These are phyloP conservation scores for Phytopythium vexans DNA, from an alignment of 352 stramenopile genomes.

Conservation along the genomic window DNA sequence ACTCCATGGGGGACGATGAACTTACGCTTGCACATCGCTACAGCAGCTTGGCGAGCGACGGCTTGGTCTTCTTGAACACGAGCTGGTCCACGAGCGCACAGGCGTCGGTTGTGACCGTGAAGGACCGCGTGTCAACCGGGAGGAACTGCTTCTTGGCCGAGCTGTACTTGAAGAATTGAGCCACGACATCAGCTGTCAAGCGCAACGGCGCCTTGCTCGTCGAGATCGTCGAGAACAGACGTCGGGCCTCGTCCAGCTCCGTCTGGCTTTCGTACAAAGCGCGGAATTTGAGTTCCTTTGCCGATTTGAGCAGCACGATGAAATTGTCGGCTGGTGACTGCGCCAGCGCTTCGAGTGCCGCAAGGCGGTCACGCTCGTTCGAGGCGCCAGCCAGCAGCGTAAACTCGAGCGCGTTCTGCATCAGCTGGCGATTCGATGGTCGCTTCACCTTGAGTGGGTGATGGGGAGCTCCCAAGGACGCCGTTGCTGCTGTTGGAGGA, in stretches of 20 bases:
- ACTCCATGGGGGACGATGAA: neutral
- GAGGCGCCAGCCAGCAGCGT: conserved; percentile 65
- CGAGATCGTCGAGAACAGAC: conserved; percentile 38
- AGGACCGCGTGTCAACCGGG: conserved; percentile 54
- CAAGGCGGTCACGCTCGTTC: conserved; percentile 48
- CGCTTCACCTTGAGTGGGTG: conserved; percentile 19
- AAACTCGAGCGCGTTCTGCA: conserved; percentile 82
- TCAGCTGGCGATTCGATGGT: conserved; percentile 62
- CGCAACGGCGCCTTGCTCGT: conserved; percentile 21
- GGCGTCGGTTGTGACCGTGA: conserved; percentile 75
- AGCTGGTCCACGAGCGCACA: conserved; percentile 56
- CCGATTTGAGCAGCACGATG: conserved; percentile 68
- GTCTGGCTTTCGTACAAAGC: conserved; percentile 68
- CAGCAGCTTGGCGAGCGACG: neutral
- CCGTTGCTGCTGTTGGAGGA: neutral
- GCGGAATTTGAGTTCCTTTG: conserved; percentile 72
- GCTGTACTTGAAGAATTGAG: conserved; percentile 84
- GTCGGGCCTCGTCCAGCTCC: conserved; percentile 31
- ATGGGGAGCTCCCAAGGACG: neutral
- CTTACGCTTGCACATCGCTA: neutral
- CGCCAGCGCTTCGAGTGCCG: conserved; percentile 37
- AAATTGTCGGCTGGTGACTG: conserved; percentile 64
- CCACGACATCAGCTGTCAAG: conserved; percentile 31
- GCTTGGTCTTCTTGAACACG: conserved; percentile 44
- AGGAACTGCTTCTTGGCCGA: conserved; percentile 80